These are phyloP conservation scores for Endocladia muricata DNA, from an alignment of 31 red algal genomes.

Conservation along the genomic window DNA sequence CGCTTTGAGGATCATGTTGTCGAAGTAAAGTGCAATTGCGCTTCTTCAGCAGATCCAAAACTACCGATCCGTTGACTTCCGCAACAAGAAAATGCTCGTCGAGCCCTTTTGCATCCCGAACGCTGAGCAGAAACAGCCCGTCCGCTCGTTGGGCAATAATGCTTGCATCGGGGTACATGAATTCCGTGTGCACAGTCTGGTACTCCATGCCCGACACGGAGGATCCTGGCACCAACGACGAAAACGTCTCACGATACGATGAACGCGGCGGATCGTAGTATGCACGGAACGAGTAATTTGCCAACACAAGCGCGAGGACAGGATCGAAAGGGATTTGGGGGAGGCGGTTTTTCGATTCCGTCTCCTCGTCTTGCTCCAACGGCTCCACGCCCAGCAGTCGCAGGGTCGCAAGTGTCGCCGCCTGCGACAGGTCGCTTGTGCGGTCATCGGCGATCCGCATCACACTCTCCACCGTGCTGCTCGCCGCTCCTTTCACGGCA, in stretches of 20 bases:
- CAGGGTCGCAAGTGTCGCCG: conserved; percentile 1
- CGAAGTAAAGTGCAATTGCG: neutral
- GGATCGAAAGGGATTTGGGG: conserved; percentile 8
- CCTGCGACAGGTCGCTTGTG: neutral
- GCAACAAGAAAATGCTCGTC: neutral
- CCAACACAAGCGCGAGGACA: conserved; percentile 25
- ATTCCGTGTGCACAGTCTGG: conserved; percentile 3
- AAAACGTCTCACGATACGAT: conserved; percentile 11
- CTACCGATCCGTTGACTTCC: neutral
- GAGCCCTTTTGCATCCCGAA: neutral
- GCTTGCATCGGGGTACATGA: conserved; percentile 24
- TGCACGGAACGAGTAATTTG: conserved; percentile 36
- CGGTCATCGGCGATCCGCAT: neutral
- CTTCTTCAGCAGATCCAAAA: neutral
- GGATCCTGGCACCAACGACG: conserved; percentile 1
- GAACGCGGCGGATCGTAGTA: conserved; percentile 25
- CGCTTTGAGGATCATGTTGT: neutral
- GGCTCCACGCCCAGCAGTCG: neutral
- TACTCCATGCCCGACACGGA: neutral
- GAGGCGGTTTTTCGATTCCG: neutral
- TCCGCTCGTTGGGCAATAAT: neutral
- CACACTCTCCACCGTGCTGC: neutral
- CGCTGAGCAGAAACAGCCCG: conserved; percentile 9
- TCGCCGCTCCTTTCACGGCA: neutral
- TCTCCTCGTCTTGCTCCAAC: conserved; percentile 1